phyloP scores from a whole-genome alignment of 345 rosid genomes.

The Salix viminalis region DNA sequence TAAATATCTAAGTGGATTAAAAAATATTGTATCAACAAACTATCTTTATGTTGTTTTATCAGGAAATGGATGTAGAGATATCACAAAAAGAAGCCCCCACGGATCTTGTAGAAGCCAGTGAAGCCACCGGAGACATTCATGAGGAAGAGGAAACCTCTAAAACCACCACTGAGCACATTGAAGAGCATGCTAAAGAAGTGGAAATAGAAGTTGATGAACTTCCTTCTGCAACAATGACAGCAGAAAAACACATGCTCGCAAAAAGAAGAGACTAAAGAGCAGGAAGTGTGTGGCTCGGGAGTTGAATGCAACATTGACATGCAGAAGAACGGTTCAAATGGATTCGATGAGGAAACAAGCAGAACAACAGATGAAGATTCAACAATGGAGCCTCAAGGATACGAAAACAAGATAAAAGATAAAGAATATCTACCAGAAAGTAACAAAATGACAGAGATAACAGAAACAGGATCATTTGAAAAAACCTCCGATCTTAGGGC shows the following conservation, averaged over 20 bases:
- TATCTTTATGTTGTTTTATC: too few species aligned
- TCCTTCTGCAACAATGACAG: too few species aligned
- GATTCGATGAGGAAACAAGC: conserved; percentile 10
- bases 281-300: neutral
- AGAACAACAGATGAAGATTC: conserved; percentile 1
- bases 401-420: conserved; percentile 7
- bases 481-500: neutral
- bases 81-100: neutral
- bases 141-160: neutral
- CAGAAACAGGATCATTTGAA: neutral
- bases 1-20: too few species aligned
- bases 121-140: neutral
- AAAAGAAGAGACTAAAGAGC: too few species aligned
- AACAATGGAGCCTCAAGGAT: conserved; percentile 5
- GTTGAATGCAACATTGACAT: neutral
- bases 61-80: neutral
- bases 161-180: neutral
- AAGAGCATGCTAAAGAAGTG: neutral
- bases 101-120: neutral
- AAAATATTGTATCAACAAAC: too few species aligned
- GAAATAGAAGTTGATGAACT: neutral
- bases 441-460: conserved; percentile 7
- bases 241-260: too few species aligned
- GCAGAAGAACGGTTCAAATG: conserved; percentile 11
- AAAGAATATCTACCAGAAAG: conserved; percentile 9